These are phyloP conservation scores for Metarhizium sp. DNA, from an alignment of 2,329 filamentous ascomycete genomes.

Conservation along the genomic window DNA sequence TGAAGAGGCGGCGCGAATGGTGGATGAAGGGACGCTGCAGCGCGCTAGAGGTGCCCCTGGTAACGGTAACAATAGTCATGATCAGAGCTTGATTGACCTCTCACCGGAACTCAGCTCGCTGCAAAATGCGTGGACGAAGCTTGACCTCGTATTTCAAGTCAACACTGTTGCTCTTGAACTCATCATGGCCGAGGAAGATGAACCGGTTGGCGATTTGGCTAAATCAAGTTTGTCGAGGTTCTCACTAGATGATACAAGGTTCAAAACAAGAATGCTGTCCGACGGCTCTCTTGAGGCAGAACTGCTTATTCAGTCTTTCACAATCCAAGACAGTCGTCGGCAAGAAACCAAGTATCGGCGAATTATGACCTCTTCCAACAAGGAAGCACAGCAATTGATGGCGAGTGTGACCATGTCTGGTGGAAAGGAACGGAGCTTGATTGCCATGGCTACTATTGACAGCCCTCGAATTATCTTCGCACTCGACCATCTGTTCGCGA, in stretches of 20 bases:
- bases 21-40: conserved; percentile 48
- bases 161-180: conserved; percentile 83
- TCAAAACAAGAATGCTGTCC: conserved; percentile 88
- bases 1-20: conserved; percentile 64
- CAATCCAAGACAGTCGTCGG: conserved; percentile 84
- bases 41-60: conserved; percentile 32
- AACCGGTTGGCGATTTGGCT: conserved; percentile 70
- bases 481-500: conserved; percentile 85
- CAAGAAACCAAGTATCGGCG: conserved; percentile 87
- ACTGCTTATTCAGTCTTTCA: conserved; percentile 86
- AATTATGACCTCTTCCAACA: conserved; percentile 96
- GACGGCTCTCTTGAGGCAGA: conserved; percentile 90
- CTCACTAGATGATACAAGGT: conserved; percentile 81
- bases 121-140: conserved; percentile 75
- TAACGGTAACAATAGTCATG: conserved; percentile 20
- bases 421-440: conserved; percentile 69
- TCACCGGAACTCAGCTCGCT: conserved; percentile 61
- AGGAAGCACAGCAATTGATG: conserved; percentile 96
- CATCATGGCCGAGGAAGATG: conserved; percentile 63
- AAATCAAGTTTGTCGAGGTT: conserved; percentile 84
- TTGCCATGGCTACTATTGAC: conserved; percentile 87
- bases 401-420: conserved; percentile 89
- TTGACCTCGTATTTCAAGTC: conserved; percentile 86
- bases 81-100: conserved; percentile 42
- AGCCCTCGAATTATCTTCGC: conserved; percentile 93